phyloP scores from a whole-genome alignment of 176 grass and related monocot genomes.

The Echinochloa phyllopogon region DNA sequence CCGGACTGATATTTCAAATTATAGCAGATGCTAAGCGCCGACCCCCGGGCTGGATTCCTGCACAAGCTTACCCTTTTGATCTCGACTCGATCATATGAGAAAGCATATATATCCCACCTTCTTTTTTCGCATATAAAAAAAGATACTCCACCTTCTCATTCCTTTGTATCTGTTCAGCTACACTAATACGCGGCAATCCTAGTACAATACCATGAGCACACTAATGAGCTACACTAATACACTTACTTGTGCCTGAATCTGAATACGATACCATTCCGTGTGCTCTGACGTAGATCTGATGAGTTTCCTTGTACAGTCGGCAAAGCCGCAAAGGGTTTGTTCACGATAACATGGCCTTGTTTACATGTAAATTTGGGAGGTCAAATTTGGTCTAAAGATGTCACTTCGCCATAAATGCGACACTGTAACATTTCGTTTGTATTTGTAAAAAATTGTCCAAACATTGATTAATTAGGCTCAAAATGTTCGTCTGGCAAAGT shows the following conservation, averaged over 20 bases:
- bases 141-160: not conserved
- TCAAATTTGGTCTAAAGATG: too few relatives aligned
- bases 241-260: not conserved
- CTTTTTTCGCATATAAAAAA: too few relatives aligned
- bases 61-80: not conserved
- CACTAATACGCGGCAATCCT: not conserved
- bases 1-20: slow-evolving; percentile 6
- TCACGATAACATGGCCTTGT: not conserved
- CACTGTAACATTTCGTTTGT: too few relatives aligned
- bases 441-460: too few relatives aligned
- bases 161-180: not conserved
- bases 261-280: not conserved
- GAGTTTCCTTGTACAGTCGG: not conserved
- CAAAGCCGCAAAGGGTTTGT: not conserved
- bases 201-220: not conserved
- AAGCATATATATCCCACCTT: not conserved
- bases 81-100: not conserved
- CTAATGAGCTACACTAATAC: not conserved
- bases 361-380: too few relatives aligned
- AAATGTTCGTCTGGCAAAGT: too few relatives aligned
- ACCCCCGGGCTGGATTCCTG: not conserved
- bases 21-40: not conserved
- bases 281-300: not conserved
- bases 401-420: too few relatives aligned
- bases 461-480: too few relatives aligned